Evolutionary conservation across 2,329 filamentous ascomycete genomes (phyloP).

Genomic region (Colletotrichum gloeosporioides): DNA sequence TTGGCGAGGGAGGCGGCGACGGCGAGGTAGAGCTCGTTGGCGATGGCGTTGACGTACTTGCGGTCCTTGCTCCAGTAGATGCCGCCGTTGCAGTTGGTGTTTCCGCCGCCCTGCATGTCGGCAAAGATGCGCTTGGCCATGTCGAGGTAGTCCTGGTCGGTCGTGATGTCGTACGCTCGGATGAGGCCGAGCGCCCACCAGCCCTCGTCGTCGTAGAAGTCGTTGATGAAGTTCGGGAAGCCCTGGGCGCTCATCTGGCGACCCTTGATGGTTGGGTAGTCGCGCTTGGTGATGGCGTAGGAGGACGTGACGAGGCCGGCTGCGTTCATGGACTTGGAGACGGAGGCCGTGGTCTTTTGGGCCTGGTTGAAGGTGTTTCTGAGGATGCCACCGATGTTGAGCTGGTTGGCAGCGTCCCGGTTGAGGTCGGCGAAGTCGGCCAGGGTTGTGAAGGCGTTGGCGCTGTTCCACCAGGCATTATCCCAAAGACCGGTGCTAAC

Average conservation of each 20-base stretch:
- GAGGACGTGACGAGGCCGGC: constrained; percentile 41
- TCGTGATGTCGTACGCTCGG: constrained; percentile 59
- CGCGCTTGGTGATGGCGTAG: constrained; percentile 36
- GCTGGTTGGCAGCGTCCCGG: constrained; percentile 34
- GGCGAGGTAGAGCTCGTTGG: constrained; percentile 63
- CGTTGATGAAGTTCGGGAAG: constrained; percentile 52
- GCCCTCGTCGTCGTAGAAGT: constrained; percentile 65
- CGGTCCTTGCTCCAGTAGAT: constrained; percentile 62
- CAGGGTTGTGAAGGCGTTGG: constrained; percentile 68
- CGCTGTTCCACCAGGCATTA: constrained; percentile 76
- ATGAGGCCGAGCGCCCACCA: constrained; percentile 70
- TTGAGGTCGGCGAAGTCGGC: constrained; percentile 55
- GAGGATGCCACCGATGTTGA: constrained; percentile 46
- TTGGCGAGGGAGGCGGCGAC: constrained; percentile 59
- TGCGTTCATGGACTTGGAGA: constrained; percentile 40
- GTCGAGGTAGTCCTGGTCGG: constrained; percentile 56
- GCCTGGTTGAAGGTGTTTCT: constrained; percentile 52
- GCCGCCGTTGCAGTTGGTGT: constrained; percentile 56
- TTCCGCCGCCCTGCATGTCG: constrained; percentile 57
- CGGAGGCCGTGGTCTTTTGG: constrained; percentile 42
- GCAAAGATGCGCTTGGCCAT: constrained; percentile 59
- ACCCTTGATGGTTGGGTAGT: constrained; percentile 31
- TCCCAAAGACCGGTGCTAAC: constrained; percentile 65
- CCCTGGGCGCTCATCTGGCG: constrained; percentile 27
- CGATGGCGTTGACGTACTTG: constrained; percentile 58